These are phyloP conservation scores for Alternaria sp. DNA, from an alignment of 2,329 filamentous ascomycete species.

Conservation along the genomic window DNA sequence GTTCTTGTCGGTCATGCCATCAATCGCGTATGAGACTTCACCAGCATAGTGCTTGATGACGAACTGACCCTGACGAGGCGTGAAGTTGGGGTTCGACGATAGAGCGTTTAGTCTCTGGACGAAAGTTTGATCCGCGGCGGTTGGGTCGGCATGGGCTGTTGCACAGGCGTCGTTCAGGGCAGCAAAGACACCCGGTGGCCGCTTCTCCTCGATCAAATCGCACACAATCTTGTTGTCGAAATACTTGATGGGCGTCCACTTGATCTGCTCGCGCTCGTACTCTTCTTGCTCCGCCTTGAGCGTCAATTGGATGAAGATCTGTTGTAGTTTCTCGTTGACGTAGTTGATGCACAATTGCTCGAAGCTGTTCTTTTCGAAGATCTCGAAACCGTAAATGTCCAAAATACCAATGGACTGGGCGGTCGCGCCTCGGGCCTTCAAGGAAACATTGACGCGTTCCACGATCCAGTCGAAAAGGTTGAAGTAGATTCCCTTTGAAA, in stretches of 20 bases:
- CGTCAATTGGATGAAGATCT: conserved; percentile 98
- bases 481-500: conserved; percentile 95
- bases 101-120: conserved; percentile 92
- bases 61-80: conserved; percentile 91
- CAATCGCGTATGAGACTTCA: conserved; percentile 92
- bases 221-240: conserved; percentile 99
- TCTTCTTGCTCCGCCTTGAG: conserved; percentile 97
- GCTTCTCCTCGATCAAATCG: conserved; percentile 90
- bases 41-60: conserved; percentile 99
- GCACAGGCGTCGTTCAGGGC: conserved; percentile 97
- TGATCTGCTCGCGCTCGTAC: conserved; percentile 93
- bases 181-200: conserved; percentile 92
- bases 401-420: conserved; percentile 93
- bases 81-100: conserved; percentile 86
- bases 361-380: conserved; percentile 98
- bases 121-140: conserved; percentile 94
- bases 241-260: conserved; percentile 99
- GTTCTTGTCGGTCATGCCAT: conserved; percentile 99
- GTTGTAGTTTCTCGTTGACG: conserved; percentile 98
- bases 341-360: conserved; percentile 99
- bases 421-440: conserved; percentile 79
- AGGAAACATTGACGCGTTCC: conserved; percentile 84
- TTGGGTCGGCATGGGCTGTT: conserved; percentile 95
- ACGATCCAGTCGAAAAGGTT: conserved; percentile 99
- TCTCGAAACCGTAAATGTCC: conserved; percentile 99